Conservation (phyloP, 495 filamentous ascomycete genomes). For the Mytilinidion resinicola region DNA sequence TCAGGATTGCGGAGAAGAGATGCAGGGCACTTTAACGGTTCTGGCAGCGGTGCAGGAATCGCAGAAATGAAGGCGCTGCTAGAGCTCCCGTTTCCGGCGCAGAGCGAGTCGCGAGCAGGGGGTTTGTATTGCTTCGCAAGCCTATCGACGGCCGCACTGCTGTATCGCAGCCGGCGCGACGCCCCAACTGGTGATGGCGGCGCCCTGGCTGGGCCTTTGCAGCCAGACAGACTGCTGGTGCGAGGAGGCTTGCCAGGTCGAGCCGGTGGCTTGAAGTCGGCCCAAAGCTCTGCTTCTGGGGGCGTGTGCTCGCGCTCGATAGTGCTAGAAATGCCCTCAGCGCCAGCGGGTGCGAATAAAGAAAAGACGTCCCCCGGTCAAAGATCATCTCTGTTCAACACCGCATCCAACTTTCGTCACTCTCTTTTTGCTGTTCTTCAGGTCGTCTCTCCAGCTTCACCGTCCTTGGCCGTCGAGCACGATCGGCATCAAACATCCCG, state of each 20-base stretch:
- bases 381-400: neutral
- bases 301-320: too few species aligned
- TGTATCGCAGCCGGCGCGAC: conserved; percentile 7
- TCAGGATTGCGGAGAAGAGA: neutral
- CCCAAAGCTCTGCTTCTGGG: too few species aligned
- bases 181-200: conserved; percentile 8
- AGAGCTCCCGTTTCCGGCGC: neutral
- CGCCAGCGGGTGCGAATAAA: too few species aligned
- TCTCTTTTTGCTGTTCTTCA: neutral
- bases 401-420: conserved; percentile 19
- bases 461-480: too few species aligned
- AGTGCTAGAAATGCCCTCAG: too few species aligned
- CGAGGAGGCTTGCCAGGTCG: too few species aligned
- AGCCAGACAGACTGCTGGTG: too few species aligned
- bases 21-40: neutral
- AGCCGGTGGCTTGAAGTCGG: too few species aligned
- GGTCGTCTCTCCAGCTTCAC: too few species aligned
- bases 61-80: neutral
- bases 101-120: neutral
- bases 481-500: too few species aligned
- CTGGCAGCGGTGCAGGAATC: neutral
- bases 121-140: conserved; percentile 16
- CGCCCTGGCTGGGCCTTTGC: too few species aligned
- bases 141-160: conserved; percentile 2
- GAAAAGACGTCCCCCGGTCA: too few species aligned